Evolutionary conservation across 1,139 yeast genomes (phyloP).

Genomic region (Yamadazyma trypodendri): DNA sequence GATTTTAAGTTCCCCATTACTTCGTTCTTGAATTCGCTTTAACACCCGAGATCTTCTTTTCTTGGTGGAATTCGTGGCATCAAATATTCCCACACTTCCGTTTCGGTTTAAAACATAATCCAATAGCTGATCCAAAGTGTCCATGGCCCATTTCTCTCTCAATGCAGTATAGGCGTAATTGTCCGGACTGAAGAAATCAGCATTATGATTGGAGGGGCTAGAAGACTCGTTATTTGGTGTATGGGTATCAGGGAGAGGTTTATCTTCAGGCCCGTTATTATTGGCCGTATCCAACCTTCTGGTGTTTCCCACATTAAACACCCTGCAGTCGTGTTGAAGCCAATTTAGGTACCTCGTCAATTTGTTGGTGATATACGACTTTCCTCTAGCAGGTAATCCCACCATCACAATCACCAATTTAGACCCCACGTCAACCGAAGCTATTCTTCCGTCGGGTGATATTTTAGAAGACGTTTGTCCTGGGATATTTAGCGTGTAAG

Average conservation of each 20-base stretch:
- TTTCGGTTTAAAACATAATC: constrained; percentile 77
- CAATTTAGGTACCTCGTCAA: constrained; percentile 85
- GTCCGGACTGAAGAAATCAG: constrained; percentile 83
- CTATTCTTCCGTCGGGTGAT: constrained; percentile 80
- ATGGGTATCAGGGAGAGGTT: constrained; percentile 66
- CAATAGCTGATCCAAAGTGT: constrained; percentile 79
- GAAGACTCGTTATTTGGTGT: constrained; percentile 34
- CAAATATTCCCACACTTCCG: constrained; percentile 93
- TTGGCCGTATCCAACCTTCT: constrained; percentile 67
- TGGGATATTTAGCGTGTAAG: constrained; percentile 87
- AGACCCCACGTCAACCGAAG: constrained; percentile 70
- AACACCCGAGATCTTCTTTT: constrained; percentile 68
- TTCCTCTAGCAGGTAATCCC: constrained; percentile 91
- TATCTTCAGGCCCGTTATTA: constrained; percentile 66
- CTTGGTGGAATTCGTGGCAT: constrained; percentile 90
- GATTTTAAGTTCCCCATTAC: constrained; percentile 74
- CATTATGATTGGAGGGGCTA: constrained; percentile 50
- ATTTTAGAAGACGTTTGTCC: constrained; percentile 84
- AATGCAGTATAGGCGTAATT: constrained; percentile 63
- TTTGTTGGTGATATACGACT: constrained; percentile 88
- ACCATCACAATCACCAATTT: constrained; percentile 92
- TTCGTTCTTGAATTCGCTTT: constrained; percentile 66
- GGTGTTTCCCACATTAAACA: constrained; percentile 93
- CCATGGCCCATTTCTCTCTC: constrained; percentile 95
- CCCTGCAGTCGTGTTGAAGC: constrained; percentile 86